Evolutionary conservation across 257 asterid species (phyloP).

Genomic region (Solanum chaucha): DNA sequence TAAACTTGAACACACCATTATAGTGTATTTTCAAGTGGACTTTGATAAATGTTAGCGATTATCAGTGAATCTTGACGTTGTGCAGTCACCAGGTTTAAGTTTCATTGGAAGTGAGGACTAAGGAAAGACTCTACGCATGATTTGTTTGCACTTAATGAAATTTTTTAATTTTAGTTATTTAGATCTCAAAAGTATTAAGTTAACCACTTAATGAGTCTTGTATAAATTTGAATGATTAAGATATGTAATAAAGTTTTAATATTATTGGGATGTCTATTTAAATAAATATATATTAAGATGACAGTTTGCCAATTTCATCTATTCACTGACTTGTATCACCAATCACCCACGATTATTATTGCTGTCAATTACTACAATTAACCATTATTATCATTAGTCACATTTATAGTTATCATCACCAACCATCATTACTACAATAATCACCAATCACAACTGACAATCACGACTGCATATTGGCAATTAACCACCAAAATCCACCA

Average conservation of each 20-base stretch:
- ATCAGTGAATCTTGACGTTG: neutral
- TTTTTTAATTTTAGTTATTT: neutral
- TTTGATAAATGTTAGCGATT: neutral
- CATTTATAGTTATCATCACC: neutral
- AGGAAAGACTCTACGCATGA: neutral
- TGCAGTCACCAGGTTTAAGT: neutral
- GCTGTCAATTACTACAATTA: neutral
- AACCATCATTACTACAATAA: neutral
- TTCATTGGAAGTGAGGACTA: neutral
- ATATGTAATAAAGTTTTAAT: too few relatives aligned
- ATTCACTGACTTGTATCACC: neutral
- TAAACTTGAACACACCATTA: neutral
- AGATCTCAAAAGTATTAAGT: neutral
- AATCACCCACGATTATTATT: neutral
- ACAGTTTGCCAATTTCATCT: neutral
- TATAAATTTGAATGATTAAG: too few relatives aligned
- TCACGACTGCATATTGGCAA: neutral
- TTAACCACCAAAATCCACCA: neutral
- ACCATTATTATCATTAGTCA: neutral
- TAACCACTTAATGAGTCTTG: neutral
- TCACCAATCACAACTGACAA: neutral
- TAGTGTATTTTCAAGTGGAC: neutral
- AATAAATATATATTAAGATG: neutral
- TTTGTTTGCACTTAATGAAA: neutral
- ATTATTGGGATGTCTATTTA: neutral